Base-by-base conservation (phyloP, 257 asterid species). In the Scutellaria baicalensis region DNA sequence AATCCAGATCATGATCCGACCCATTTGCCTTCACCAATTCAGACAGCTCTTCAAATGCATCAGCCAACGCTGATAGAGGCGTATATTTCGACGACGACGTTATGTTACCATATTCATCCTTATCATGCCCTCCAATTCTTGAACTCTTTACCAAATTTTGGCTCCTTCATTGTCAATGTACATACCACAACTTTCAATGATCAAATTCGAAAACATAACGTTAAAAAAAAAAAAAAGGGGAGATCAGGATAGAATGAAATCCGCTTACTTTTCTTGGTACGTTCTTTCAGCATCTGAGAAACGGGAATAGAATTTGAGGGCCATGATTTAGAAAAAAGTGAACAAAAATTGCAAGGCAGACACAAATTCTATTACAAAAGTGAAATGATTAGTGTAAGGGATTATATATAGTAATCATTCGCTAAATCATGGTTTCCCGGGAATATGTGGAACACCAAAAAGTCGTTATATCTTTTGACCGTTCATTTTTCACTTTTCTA, bases 31-130 rank as follows among this genome's bases (percentile, higher is more conserved):
- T 79, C 67, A 89, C 71, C 65, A 73, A 44, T 12, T 74, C 82
- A 8, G 90, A 81, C 4, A 94, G 88, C 17, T 81, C 86, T 79
- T 94, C 99, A 38, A 94, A 91, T 6, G 99, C 96, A 11, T 89
- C 97, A 9, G 97, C 95, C 69, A 91, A 79, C 40, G 95, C 84
- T 0, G 88, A 86, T 17, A 94, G 77, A 52, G 96, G 97, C 71
- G 88, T 83, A 56, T 50, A 45, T 20, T 38, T 78, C 17, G 68
- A 39, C 8, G 51, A 72, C 11, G 72, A 79, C 7, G 78, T 88
- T 70, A 80, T 87, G 39, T 81, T 82, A 71, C 17, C 82, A 45
- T 83, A 27, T 27, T 27, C 33, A 27, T 27, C 84, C n/a, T 79
- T 89, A 20, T 74, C 84, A 12, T 66, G 86, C 83, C 68, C 81